Evolutionary conservation across 208 protist species (phyloP), one percentile per base, ranked within the genome.

Genomic region (Acanthamoeba sp.): DNA sequence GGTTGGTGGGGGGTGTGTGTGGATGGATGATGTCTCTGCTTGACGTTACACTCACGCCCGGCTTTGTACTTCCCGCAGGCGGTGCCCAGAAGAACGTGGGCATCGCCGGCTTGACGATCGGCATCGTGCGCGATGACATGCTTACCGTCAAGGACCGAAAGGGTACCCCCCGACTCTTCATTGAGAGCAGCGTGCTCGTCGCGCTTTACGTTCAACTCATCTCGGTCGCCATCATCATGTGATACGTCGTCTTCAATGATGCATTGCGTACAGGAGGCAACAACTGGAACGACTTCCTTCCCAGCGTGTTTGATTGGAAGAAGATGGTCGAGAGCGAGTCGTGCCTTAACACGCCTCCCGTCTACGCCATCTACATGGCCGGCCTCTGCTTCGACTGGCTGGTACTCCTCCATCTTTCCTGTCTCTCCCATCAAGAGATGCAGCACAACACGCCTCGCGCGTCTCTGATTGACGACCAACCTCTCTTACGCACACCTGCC

Each of bases 71-170:
- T 82, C 22, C 22, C 22, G 22, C 73, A 87, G 64, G 57, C 38
- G 96, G 98, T 89, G 98, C 97, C 36, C 98, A 98, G 95, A 98
- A 98, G 95, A 98, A 98, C 84, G 94, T 96, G 85, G 98, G 97
- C 40, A 95, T 95, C 22, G 92, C 97, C 52, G 97, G 97, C 48
- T 64, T 97, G 12, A 97, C 97, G 0, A 91, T 98, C 84, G 95
- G 97, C 18, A 97, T 98, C n/a, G 50, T 94, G 32, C 87, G 90
- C 40, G 45, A 95, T 62, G 36, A 93, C 64, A 27, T 90, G 87
- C 50, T 84, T 80, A 36, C 29, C 34, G 82, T 89, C n/a, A 89
- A 89, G 82, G 66, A 93, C 59, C 27, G 36, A 71, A 48, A 45
- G 40, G 85, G 85, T 69, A 84, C 18, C 36, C 38, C 20, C 38